Base-by-base conservation (phyloP, 768 basidiomycete species). In the Termitomyces sp. region DNA sequence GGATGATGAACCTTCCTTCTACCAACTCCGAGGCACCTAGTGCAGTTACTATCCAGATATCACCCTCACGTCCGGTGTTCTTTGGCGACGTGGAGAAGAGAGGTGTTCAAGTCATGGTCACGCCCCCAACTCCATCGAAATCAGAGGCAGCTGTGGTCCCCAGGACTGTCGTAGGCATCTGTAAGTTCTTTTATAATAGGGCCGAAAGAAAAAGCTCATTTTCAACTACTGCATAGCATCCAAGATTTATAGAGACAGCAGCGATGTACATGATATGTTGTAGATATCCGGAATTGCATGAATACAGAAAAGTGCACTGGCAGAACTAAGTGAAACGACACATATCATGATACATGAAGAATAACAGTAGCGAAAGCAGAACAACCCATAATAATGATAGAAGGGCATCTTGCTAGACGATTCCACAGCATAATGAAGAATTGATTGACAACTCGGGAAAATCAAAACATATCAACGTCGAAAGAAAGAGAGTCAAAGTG, bases 401-500 rank as follows among this genome's bases (percentile, higher is more conserved):
- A 22, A 39, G 9, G 47, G 18, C 39, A 41, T 57, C 18, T 39
- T 53, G 2, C 36, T 16, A 27, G 36, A 27, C 18, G 16, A 34
- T 46, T 9, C 44, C 47, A 12, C 31, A 36, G 45, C 44, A 44
- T 16, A 33, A 16, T 18, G 20, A 45, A 31, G 22, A 22, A 1
- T 55, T 15, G 18, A 20, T 22, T 4, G 3, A 55, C 42, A 12
- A 24, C 24, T 4, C 2, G 24, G 27, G 9, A 37, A 20, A 33
- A 20, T 69, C 64, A 70, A 67, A 88, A 86, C 42, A 75, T 76
- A 62, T 85, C 81, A 27, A 79, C 77, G 67, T 90, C 86, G 57
- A 90, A 87, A 55, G 85, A 87, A 47, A 90, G 63, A 1, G 81
- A 76, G 62, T 90, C 88, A 67, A 90, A 90, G 67, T 88, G 86